Base-by-base conservation (phyloP, 305 asterid species). In the Stenogyne calaminthoides region DNA sequence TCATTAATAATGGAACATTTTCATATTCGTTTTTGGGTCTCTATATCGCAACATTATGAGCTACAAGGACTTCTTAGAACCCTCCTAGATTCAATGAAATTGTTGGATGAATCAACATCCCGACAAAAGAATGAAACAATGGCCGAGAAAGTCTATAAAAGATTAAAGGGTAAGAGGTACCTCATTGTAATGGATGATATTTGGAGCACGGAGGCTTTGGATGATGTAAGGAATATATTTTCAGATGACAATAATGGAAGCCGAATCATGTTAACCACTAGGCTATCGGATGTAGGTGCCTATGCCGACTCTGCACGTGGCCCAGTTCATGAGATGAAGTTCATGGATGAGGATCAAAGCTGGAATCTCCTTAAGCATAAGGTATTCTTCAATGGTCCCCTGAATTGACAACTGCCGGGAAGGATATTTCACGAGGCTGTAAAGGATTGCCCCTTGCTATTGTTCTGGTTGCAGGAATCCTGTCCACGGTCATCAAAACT, bases 371-470 rank as follows among this genome's bases (percentile, higher is more conserved):
- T 27, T 27, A 27, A 27, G 32, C 32, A 27, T 2, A 27, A 27
- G 32, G 32, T 27, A 27, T 27, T 27, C 32, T 27, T 7, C 1
- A 3, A 14, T 2, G 12, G 9, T 6, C 1, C 8, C 63, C 63
- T 16, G 25, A 49, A 3, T 47, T 71, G 63, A 62, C 15, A 14
- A 16, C 19, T 0, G 9, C 32, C 7, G 76, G 76, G 8, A 59
- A 29, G 16, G 27, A 4, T 52, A 71, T 71, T 15, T 69, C 76
- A 7, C 15, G 52, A 29, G 32, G 46, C 6, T 71, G 76, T 19
- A 15, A 15, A 5, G 71, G 77, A 4, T 15, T 63, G 25, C 77
- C 77, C 27, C 77, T 72, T 12, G 71, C 39, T 7, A 54, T 72
- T 72, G 77, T 72, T 12, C 32, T 72, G 0, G 40, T 37, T 51